Base-by-base conservation (phyloP, 2,329 filamentous ascomycete species). In the Stachybotrys elegans region DNA sequence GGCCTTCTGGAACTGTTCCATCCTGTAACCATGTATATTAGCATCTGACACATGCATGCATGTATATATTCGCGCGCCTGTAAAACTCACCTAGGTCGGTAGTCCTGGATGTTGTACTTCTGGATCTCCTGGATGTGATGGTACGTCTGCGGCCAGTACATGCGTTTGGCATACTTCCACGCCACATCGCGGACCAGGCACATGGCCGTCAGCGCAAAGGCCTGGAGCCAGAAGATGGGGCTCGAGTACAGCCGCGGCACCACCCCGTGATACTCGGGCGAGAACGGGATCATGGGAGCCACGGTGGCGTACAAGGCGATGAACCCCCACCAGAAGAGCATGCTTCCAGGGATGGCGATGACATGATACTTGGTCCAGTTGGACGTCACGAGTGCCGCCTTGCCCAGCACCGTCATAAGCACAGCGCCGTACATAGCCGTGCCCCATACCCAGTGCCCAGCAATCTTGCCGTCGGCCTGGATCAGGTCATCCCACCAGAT, bases 1-100 rank as follows among this genome's bases (percentile, higher is more conserved):
- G 19, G 93, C 93, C 70, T 98, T 98, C 70, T 98, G 93, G 75
- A 98, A 98, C 69, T 98, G 93, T 61, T 98, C 93, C 93, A 98
- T 98, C 60, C 88, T 92, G 51, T 2, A 19, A 31, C 42, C 14
- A 11, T 5, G 11, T 17, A 31, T 45, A 58, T 22, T 60, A 40
- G 42, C 22, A 2, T 13, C 12, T 31, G 8, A 4, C 21, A n/a
- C 17, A 20, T 20, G 12, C 21, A 5, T n/a, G 20, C 2, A 5
- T 13, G 22, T 39, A 14, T 31, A 29, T n/a, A 7, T 29, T 29
- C 25, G 25, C 11, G n/a, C n/a, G n/a, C n/a, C n/a, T 9, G 27
- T 38, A 9, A 16, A 41, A 73, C 78, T 55, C 78, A 91, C 88
- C 93, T 84, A 49, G 93, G 93, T 60, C 93, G 78, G 68, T 98